These are phyloP conservation scores for Fraxinus greggii DNA, from an alignment of 305 asterid species.

Conservation along the genomic window DNA sequence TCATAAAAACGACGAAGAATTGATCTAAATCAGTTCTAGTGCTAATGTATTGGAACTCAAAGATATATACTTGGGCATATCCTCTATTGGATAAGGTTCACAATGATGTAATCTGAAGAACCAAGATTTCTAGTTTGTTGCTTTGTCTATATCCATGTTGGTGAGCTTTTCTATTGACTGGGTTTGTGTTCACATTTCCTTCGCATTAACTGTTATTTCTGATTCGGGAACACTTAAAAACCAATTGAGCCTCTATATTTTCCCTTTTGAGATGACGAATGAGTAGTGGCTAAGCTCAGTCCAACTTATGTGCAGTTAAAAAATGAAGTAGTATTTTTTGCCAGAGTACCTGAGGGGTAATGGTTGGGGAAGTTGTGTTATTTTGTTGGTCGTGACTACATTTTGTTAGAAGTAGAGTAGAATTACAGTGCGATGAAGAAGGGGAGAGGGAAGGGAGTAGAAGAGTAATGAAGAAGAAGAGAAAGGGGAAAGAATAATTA, in stretches of 20 bases:
- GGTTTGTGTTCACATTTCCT: neutral
- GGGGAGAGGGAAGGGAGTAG: neutral
- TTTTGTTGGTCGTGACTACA: neutral
- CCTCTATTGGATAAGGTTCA: neutral
- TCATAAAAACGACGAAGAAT: neutral
- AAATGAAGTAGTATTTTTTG: neutral
- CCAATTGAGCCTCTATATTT: neutral
- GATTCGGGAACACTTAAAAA: neutral
- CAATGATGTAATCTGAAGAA: neutral
- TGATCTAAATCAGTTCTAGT: neutral
- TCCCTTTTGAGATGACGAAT: neutral
- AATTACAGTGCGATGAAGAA: neutral
- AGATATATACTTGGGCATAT: slow-evolving; percentile 36
- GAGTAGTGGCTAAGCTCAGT: neutral
- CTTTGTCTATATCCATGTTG: neutral
- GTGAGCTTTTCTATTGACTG: neutral
- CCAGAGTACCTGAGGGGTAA: neutral
- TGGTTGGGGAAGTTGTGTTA: neutral
- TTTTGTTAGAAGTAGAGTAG: neutral
- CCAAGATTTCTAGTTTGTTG: neutral
- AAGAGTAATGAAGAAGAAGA: neutral
- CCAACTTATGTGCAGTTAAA: neutral
- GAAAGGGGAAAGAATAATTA: neutral
- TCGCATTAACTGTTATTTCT: neutral
- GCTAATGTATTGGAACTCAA: slow-evolving; percentile 24